These are phyloP conservation scores for Suillus discolor DNA, from an alignment of 768 basidiomycete species.

Conservation along the genomic window DNA sequence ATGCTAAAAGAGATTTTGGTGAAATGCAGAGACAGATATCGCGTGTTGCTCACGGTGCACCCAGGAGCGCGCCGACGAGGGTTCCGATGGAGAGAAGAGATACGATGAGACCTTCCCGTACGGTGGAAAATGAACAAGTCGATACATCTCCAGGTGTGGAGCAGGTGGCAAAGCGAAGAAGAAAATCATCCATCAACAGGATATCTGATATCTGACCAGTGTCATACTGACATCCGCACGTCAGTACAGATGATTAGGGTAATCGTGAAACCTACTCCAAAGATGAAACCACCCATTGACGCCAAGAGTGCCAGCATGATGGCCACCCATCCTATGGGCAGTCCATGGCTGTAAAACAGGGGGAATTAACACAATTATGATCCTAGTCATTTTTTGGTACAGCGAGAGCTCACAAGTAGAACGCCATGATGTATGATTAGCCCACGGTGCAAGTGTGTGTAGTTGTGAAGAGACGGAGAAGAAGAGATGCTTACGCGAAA, in stretches of 20 bases:
- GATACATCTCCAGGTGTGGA: conserved; percentile 36
- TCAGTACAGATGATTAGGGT: conserved; percentile 6
- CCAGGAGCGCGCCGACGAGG: conserved; percentile 59
- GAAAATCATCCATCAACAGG: conserved; percentile 71
- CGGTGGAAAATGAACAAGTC: conserved; percentile 55
- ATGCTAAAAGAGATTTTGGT: conserved; percentile 35
- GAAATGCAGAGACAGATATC: conserved; percentile 1
- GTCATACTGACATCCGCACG: conserved; percentile 46
- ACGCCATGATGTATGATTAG: conserved; percentile 13
- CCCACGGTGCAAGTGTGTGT: background rate
- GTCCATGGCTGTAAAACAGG: conserved; percentile 45
- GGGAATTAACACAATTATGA: background rate
- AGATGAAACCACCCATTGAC: conserved; percentile 72
- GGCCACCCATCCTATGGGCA: conserved; percentile 63
- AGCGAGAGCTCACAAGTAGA: conserved; percentile 18
- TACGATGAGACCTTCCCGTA: conserved; percentile 69
- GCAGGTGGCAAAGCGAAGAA: conserved; percentile 62
- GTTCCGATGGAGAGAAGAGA: conserved; percentile 74
- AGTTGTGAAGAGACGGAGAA: background rate
- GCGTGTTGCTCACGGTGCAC: conserved; percentile 54
- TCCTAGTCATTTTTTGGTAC: background rate
- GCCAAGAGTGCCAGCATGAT: conserved; percentile 69
- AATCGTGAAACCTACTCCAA: conserved; percentile 38
- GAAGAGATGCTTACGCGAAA: background rate
- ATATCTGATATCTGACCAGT: conserved; percentile 82